These are phyloP conservation scores for Trypanosoma vivax DNA, from an alignment of 208 protist genomes.

Conservation along the genomic window DNA sequence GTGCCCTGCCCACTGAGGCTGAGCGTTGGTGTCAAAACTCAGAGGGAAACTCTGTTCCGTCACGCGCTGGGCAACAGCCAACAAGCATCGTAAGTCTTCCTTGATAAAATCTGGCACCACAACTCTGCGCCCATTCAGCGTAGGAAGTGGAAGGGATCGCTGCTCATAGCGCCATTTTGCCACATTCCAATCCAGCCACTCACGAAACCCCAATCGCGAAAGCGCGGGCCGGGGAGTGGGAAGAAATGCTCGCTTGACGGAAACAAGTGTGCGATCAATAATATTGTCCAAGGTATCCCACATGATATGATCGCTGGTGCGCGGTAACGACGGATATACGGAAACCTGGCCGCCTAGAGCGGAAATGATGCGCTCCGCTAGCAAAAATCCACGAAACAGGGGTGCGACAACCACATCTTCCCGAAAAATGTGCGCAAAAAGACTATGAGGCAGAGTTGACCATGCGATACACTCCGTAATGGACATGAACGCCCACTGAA, in stretches of 20 bases:
- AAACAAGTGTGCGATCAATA: slow-evolving; percentile 62
- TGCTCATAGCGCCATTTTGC: slow-evolving; percentile 67
- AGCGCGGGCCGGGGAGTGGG: slow-evolving; percentile 48
- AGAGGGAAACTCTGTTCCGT: slow-evolving; percentile 64
- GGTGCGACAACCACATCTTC: slow-evolving; percentile 96
- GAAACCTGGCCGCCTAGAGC: slow-evolving; percentile 89
- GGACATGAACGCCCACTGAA: slow-evolving; percentile 99
- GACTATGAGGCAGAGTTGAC: slow-evolving; percentile 82
- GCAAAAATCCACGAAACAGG: slow-evolving; percentile 96
- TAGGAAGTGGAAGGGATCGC: slow-evolving; percentile 12
- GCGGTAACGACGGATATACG: slow-evolving; percentile 89
- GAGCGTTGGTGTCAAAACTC: too few species aligned
- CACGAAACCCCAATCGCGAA: slow-evolving; percentile 64
- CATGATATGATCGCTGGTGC: slow-evolving; percentile 86
- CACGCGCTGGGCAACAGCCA: slow-evolving; percentile 58
- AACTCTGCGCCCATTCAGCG: slow-evolving; percentile 21
- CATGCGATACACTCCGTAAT: slow-evolving; percentile 99
- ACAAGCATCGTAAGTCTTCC: slow-evolving; percentile 62
- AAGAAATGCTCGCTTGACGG: slow-evolving; percentile 41
- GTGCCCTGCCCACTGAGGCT: not conserved
- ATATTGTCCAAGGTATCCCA: slow-evolving; percentile 88
- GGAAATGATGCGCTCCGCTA: slow-evolving; percentile 95
- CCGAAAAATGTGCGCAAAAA: slow-evolving; percentile 82
- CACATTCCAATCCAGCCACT: slow-evolving; percentile 68
- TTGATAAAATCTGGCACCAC: slow-evolving; percentile 61